Percentiles rank a stretch among this genome's conserved stretches.
Conservation (phyloP, 2,329 filamentous ascomycete species). For the Monilinia fructicola region DNA sequence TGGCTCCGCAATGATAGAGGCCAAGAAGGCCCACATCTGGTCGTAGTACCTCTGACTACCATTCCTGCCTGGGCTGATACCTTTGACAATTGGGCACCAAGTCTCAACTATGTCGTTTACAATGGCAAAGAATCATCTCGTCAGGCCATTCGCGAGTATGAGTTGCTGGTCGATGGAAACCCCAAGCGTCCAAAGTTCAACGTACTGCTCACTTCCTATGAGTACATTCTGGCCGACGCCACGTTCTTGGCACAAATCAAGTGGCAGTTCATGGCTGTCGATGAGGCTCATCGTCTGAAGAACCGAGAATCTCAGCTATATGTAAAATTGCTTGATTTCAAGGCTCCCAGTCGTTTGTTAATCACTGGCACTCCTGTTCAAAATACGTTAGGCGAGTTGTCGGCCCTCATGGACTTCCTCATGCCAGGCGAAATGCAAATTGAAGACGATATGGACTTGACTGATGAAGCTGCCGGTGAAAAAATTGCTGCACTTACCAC, state of each 20-base stretch:
- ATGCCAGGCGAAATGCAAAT: constrained; percentile 93
- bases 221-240: constrained; percentile 87
- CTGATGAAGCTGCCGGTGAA: constrained; percentile 75
- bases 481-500: constrained; percentile 85
- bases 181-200: constrained; percentile 92
- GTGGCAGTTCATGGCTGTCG: constrained; percentile 95
- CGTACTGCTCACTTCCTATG: constrained; percentile 95
- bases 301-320: constrained; percentile 96
- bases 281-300: constrained; percentile 95
- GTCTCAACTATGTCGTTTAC: constrained; percentile 96
- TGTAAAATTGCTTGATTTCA: constrained; percentile 78
- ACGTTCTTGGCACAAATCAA: constrained; percentile 85
- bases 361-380: constrained; percentile 98
- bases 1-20: constrained; percentile 88
- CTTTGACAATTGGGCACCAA: constrained; percentile 93
- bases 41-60: constrained; percentile 94
- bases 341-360: constrained; percentile 81
- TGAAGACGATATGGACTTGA: constrained; percentile 86
- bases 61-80: constrained; percentile 99
- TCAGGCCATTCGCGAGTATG: constrained; percentile 83
- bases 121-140: constrained; percentile 86
- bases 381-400: constrained; percentile 90
- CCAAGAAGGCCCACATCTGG: constrained; percentile 93
- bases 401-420: constrained; percentile 90
- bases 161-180: constrained; percentile 83